phyloP scores from a whole-genome alignment of 2,329 filamentous ascomycete genomes.

The Peltaster fructicola region DNA sequence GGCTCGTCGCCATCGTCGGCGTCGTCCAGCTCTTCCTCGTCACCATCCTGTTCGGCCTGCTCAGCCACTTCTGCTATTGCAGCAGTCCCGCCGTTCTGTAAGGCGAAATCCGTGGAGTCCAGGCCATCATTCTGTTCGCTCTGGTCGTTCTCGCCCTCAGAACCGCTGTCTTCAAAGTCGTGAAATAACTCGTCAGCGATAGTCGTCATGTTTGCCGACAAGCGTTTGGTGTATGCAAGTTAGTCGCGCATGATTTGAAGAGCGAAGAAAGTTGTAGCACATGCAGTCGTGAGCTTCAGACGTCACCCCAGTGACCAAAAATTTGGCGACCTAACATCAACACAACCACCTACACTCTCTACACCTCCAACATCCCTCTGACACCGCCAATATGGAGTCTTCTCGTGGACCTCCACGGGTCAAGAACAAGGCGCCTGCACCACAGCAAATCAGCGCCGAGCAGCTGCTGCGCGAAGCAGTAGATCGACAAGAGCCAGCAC shows the following conservation, averaged over 20 bases:
- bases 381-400: conserved; percentile 53
- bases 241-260: conserved; percentile 1
- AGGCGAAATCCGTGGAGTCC: too few relatives aligned
- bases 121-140: conserved; percentile 11
- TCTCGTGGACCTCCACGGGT: conserved; percentile 84
- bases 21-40: conserved; percentile 43
- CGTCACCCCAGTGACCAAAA: too few relatives aligned
- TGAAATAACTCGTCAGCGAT: conserved; percentile 83
- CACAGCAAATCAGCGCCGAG: conserved; percentile 72
- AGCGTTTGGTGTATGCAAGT: too few relatives aligned
- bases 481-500: conserved; percentile 74
- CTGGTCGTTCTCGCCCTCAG: conserved; percentile 47
- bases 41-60: conserved; percentile 28
- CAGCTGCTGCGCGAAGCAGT: conserved; percentile 95
- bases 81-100: conserved; percentile 25
- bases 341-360: background rate
- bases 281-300: too few relatives aligned
- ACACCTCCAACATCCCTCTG: background rate
- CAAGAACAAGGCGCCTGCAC: conserved; percentile 95
- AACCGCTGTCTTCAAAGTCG: conserved; percentile 74
- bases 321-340: background rate
- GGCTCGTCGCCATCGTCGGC: conserved; percentile 36
- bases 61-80: conserved; percentile 41
- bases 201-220: conserved; percentile 52
- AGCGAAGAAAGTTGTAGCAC: background rate